Evolutionary conservation across 1,284 basidiomycete genomes (phyloP).

Genomic region (Microbotryum silenes-acaulis): DNA sequence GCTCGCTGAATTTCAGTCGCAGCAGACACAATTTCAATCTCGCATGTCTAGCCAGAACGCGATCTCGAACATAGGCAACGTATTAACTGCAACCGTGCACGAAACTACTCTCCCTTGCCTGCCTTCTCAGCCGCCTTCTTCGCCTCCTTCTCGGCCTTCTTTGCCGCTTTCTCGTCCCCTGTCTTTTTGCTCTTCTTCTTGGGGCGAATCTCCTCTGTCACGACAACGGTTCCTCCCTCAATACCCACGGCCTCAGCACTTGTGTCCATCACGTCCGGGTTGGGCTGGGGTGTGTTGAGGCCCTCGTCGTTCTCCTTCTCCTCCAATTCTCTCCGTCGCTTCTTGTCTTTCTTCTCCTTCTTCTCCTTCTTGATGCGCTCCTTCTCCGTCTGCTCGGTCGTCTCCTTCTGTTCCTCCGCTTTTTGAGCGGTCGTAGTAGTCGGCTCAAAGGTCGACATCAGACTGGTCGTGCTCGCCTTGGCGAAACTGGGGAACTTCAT

Average conservation of each 20-base stretch:
- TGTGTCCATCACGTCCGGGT: neutral
- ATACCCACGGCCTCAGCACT: neutral
- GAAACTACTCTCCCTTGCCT: slow-evolving; percentile 6
- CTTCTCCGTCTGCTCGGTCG: neutral
- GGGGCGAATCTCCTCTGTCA: neutral
- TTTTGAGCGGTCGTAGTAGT: neutral
- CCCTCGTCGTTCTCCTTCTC: neutral
- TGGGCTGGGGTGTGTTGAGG: too few relatives aligned
- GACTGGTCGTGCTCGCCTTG: neutral
- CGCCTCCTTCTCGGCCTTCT: neutral
- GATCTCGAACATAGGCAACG: too few relatives aligned
- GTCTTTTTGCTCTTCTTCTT: slow-evolving; percentile 11
- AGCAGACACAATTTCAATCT: too few relatives aligned
- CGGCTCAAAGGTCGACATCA: slow-evolving; percentile 12
- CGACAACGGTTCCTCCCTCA: neutral
- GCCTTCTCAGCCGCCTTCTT: slow-evolving; percentile 14
- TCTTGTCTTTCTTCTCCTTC: neutral
- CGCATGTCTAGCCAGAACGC: too few relatives aligned
- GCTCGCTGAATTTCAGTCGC: too few relatives aligned
- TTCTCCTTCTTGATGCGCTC: neutral
- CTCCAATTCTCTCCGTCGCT: neutral
- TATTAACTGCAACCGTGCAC: too few relatives aligned
- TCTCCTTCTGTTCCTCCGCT: neutral
- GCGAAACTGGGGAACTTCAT: slow-evolving; percentile 17
- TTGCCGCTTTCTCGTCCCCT: slow-evolving; percentile 6